A percentile compares a stretch with the other conserved stretches of the same genome.
phyloP scores from a whole-genome alignment of 1,284 basidiomycete genomes.

The Xerocomus cyaneibrunnescens region DNA sequence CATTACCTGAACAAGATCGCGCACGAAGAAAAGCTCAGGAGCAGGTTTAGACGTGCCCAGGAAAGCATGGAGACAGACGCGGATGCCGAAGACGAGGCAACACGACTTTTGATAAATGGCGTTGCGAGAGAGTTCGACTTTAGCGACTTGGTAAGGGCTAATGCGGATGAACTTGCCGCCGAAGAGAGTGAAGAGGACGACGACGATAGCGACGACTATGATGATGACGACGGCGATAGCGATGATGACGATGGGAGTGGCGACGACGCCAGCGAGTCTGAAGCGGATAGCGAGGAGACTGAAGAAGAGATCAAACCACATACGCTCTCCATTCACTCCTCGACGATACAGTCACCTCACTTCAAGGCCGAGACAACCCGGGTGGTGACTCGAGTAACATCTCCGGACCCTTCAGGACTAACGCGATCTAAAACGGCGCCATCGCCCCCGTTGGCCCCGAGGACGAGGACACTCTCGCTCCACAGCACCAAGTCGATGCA shows the following conservation, averaged over 20 bases:
- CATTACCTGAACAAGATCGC: conserved; percentile 91
- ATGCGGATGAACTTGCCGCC: conserved; percentile 77
- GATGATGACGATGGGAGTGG: conserved; percentile 45
- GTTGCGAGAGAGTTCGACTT: conserved; percentile 81
- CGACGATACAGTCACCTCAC: conserved; percentile 3
- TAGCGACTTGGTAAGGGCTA: conserved; percentile 72
- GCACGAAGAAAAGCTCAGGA: conserved; percentile 84
- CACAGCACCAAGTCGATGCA: conserved; percentile 45
- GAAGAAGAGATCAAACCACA: conserved; percentile 25
- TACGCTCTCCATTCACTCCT: background rate
- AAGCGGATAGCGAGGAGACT: conserved; percentile 36
- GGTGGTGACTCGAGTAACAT: conserved; percentile 1
- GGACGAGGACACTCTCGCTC: conserved; percentile 46
- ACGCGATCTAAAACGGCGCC: conserved; percentile 13
- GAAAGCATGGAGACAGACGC: conserved; percentile 42
- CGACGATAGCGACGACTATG: conserved; percentile 46
- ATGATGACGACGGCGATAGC: conserved; percentile 31
- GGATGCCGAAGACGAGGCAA: conserved; percentile 73
- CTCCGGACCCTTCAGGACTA: background rate
- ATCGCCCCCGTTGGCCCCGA: conserved; percentile 15
- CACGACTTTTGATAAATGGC: conserved; percentile 75
- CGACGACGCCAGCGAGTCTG: conserved; percentile 44
- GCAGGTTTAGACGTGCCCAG: conserved; percentile 69
- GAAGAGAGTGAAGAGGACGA: conserved; percentile 68
- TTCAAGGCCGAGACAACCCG: conserved; percentile 3